Evolutionary conservation across 257 asterid species (phyloP), one percentile per base, ranked within the genome.

Genomic region (Nicotiana paniculata): DNA sequence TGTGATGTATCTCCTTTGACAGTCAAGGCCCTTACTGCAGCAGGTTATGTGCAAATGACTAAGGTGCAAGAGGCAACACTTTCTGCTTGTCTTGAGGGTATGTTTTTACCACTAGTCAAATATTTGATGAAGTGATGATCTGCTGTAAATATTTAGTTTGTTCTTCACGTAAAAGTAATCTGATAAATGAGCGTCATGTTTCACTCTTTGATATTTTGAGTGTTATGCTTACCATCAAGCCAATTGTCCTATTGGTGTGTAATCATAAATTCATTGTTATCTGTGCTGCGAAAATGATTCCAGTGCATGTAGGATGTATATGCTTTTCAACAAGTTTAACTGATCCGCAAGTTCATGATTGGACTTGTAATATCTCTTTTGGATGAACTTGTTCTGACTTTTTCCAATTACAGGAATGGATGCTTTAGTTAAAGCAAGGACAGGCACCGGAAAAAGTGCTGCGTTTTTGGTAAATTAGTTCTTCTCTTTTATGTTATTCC

Each of bases 381-480:
- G 63, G 24, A 75, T 75, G 80, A 51, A 51, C 63, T 75, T 13
- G 63, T 75, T 75, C 63, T 8, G 46, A 51, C 46, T 15, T 75
- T 77, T 48, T 43, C 67, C 74, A 66, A 64, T 66, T 66, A 54
- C 93, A 96, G 98, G 98, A 79, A 90, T 83, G 54, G 99, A 96
- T 90, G 97, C 93, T 86, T 86, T 94, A 77, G 98, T 96, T 81
- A 94, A 96, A 89, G 94, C 98, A 74, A 89, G 91, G 91, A 91
- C 99, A 74, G 99, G 99, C 75, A 93, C 97, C 0, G 98, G 99
- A 84, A 96, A 96, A 91, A 94, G 93, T 87, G 84, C 91, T 82
- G 97, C 99, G 5, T 94, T 94, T 90, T 85, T 96, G 99, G 99
- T 94, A 94, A 80, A 74, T 66, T 77, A 63, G 33, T 67, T 55